Evolutionary conservation across 345 rosid species (phyloP), one percentile per base, ranked within the genome.

Genomic region (Lepidium didymum): DNA sequence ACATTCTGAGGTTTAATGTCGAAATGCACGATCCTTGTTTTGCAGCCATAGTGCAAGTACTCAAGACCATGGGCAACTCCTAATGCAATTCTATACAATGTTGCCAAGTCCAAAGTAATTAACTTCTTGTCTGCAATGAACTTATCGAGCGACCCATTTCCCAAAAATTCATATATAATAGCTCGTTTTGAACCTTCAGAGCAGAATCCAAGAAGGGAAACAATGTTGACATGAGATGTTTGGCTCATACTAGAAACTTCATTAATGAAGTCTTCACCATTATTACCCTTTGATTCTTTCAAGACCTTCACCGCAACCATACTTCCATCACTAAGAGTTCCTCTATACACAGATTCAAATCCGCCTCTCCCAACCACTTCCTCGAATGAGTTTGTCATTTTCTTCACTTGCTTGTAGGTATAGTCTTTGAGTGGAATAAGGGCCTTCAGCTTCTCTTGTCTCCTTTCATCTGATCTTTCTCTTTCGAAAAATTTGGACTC

Each of bases 1-100:
- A 83, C 77, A 7, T 81, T 83, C 1, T 81, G 83, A 29, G 85
- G 85, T n/a, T 84, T 81, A 61, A 75, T 81, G 50, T 81, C 82
- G 5, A 81, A 76, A 19, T 84, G 85, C 27, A 84, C 40, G 1
- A 81, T 84, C 65, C 79, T 75, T 3, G 71, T 70, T 49, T 68
- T 83, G 62, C 87, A 81, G 21, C 83, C 85, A 1, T 60, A 4
- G 38, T 81, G 87, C 4, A 81, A 70, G 56, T 83, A 80, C 64
- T 80, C 83, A 7, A 83, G 58, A 27, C 83, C 84, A 37, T 73
- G 52, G 6, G 80, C 81, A 54, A 78, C 53, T 8, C 84, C 84
- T 4, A 76, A 7, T 0, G 68, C 80, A 4, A 81, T 70, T 3
- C 59, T 43, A 21, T 58, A 74, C n/a, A 70, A n/a, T 33, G 54